Conservation (phyloP, 2,329 filamentous ascomycete genomes). For the Xylariaceae sp. region DNA sequence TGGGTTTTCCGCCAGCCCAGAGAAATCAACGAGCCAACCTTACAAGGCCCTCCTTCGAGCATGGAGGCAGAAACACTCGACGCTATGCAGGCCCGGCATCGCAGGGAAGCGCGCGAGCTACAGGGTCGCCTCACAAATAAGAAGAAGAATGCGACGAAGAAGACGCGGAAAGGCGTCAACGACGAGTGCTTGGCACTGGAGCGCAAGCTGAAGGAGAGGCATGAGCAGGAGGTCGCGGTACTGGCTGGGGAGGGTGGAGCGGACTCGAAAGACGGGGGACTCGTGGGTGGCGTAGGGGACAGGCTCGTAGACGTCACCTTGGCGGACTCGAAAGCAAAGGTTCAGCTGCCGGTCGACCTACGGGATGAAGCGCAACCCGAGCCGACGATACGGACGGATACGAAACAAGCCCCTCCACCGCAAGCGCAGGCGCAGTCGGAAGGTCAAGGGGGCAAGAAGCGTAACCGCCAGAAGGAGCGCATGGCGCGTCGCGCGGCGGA, state of each 20-base stretch:
- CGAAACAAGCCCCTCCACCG: too few relatives aligned
- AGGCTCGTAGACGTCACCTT: conserved; percentile 5
- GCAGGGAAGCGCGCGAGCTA: conserved; percentile 84
- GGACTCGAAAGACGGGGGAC: conserved; percentile 1
- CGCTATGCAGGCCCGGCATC: conserved; percentile 72
- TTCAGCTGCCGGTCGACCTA: conserved; percentile 5
- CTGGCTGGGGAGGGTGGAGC: conserved; percentile 27
- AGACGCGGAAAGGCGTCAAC: conserved; percentile 70
- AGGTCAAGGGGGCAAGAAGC: conserved; percentile 56
- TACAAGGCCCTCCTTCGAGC: background rate
- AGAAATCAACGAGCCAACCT: background rate
- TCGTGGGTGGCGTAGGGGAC: too few relatives aligned
- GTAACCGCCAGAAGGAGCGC: conserved; percentile 87
- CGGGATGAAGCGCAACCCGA: background rate
- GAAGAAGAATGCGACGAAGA: conserved; percentile 95
- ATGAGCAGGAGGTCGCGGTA: conserved; percentile 54
- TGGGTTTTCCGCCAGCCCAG: too few relatives aligned
- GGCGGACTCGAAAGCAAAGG: conserved; percentile 12
- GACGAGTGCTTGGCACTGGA: conserved; percentile 72
- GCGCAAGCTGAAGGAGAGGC: conserved; percentile 59
- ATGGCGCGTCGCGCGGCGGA: conserved; percentile 86
- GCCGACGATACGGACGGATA: background rate
- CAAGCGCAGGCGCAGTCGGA: conserved; percentile 4
- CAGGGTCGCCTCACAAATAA: conserved; percentile 85
- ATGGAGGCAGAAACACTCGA: conserved; percentile 56